Evolutionary conservation across 768 basidiomycete species (phyloP).

Genomic region (Termitomyces sp.): DNA sequence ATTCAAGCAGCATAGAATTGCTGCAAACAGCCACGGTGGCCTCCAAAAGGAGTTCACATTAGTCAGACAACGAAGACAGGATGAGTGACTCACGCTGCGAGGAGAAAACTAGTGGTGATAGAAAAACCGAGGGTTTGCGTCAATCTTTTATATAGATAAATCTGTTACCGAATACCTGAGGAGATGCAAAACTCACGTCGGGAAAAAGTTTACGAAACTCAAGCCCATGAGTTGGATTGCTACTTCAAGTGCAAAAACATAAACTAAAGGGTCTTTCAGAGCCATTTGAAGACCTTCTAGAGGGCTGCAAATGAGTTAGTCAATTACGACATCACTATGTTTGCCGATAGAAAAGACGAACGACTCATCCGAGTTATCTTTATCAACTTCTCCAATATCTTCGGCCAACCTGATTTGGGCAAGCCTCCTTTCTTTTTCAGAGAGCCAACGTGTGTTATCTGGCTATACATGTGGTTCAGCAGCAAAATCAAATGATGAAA

Average conservation of each 20-base stretch:
- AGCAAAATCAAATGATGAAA: neutral
- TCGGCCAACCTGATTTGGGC: slow-evolving; percentile 63
- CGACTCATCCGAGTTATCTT: slow-evolving; percentile 51
- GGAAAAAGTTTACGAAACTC: slow-evolving; percentile 57
- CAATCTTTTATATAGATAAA: slow-evolving; percentile 26
- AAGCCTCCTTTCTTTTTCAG: slow-evolving; percentile 40
- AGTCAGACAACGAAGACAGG: neutral
- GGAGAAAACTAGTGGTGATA: slow-evolving; percentile 50
- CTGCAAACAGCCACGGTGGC: slow-evolving; percentile 55
- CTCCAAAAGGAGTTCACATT: slow-evolving; percentile 21
- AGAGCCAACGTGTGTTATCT: slow-evolving; percentile 57
- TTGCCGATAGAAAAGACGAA: slow-evolving; percentile 21
- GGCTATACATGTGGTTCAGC: slow-evolving; percentile 29
- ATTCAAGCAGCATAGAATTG: slow-evolving; percentile 40
- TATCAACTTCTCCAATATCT: slow-evolving; percentile 62
- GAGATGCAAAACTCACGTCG: slow-evolving; percentile 26
- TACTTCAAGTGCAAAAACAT: slow-evolving; percentile 47
- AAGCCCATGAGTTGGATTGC: slow-evolving; percentile 45
- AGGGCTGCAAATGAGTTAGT: slow-evolving; percentile 24
- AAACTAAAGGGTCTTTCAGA: slow-evolving; percentile 46
- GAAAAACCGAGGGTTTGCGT: slow-evolving; percentile 54
- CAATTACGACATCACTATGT: neutral
- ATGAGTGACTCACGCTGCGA: slow-evolving; percentile 43
- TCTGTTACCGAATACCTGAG: neutral
- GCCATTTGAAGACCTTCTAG: slow-evolving; percentile 47